Base-by-base conservation (phyloP, 805 yeast species). In the Alloascoidea africana region DNA sequence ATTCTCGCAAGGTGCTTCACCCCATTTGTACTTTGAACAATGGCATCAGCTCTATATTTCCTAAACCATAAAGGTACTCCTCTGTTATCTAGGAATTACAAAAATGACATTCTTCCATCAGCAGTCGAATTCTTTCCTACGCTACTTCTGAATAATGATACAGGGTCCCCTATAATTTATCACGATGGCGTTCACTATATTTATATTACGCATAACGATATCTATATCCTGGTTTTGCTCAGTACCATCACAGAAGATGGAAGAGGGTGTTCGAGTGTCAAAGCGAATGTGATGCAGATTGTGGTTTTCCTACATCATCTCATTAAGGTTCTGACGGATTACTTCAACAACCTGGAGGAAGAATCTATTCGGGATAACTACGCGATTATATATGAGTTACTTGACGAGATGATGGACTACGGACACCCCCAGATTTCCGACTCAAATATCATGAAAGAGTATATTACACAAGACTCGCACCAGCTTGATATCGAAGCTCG, bases 341-440 rank as follows among this genome's bases (percentile, higher is more conserved):
- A 73, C 45, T 66, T 70, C 45, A 57, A 58, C 42, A 53, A 45
- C 15, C 54, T 80, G 32, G 71, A 70, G 46, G 66, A 66, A 38
- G 86, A 78, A 39, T 48, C 72, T 14, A 68, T 84, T 2, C 58
- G 70, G 16, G 94, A 85, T 54, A 85, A 85, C 54, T 69, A 72
- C 44, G 73, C 76, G 23, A 61, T 85, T 36, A 69, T 85, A 4
- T 79, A 78, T 55, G 96, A 86, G 52, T 58, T 85, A n/a, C 56
- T 85, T 34, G 96, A 85, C 51, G 96, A 85, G 51, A 80, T 85
- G 65, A 69, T 83, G 73, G 96, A 86, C 54, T 80, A 70, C 55
- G 96, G 96, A 5, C 58, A 80, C n/a, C 75, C 85, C 1, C 96
- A 86, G 56, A 63, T 80, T 38, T 81, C 95, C 0, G 94, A 86